These are phyloP conservation scores for Bryoerythrophyllum caledonicum DNA, from an alignment of 225 moss, liverwort and hornwort genomes.

Conservation along the genomic window DNA sequence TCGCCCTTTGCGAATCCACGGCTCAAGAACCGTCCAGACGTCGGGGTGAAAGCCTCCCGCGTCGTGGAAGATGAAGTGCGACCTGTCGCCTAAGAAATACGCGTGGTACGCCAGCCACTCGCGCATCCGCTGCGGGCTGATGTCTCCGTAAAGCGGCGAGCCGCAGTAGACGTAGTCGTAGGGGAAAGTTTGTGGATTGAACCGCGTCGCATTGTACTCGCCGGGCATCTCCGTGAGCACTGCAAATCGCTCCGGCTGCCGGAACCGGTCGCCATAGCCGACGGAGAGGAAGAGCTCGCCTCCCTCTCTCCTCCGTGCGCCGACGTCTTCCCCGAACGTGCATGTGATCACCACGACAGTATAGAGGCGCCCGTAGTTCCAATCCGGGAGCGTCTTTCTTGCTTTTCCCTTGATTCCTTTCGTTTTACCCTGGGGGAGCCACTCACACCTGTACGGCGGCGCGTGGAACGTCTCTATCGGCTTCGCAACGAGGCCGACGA, in stretches of 20 bases:
- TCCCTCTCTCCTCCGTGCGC: constrained; percentile 32
- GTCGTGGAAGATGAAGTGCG: constrained; percentile 69
- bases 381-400: constrained; percentile 45
- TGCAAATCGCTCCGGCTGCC: constrained; percentile 37
- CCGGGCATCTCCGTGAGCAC: constrained; percentile 37
- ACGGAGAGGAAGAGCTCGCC: constrained; percentile 47
- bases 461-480: constrained; percentile 35
- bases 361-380: constrained; percentile 65
- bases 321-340: constrained; percentile 38
- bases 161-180: constrained; percentile 67
- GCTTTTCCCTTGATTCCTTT: constrained; percentile 19
- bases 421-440: constrained; percentile 9
- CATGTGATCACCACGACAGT: constrained; percentile 63
- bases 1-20: constrained; percentile 51
- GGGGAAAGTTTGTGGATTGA: constrained; percentile 34
- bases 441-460: constrained; percentile 45
- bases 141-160: constrained; percentile 54
- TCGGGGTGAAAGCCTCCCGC: constrained; percentile 53
- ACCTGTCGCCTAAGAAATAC: constrained; percentile 39
- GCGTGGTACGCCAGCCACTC: constrained; percentile 70
- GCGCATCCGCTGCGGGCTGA: constrained; percentile 60
- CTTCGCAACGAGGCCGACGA: constrained; percentile 55
- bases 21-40: constrained; percentile 52
- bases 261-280: constrained; percentile 47
- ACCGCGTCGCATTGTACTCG: constrained; percentile 43